A percentile compares a stretch with the other conserved stretches of the same genome.
Evolutionary conservation across 2,329 filamentous ascomycete genomes (phyloP).

Genomic region (Cercospora sp.): DNA sequence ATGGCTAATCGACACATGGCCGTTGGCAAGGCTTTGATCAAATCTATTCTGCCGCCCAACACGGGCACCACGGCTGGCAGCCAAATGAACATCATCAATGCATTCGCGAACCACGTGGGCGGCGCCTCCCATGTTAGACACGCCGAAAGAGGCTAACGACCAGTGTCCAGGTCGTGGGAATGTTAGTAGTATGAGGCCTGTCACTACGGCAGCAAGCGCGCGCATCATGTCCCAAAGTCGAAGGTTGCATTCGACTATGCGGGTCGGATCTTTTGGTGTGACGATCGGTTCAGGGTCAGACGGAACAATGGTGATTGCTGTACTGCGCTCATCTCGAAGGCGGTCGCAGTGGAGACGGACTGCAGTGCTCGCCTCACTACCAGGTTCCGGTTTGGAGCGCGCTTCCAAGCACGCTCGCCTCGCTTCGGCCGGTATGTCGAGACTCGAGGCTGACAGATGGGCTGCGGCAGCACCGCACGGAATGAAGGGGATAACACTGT

Average conservation of each 20-base stretch:
- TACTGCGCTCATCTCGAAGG: not conserved
- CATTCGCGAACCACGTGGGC: not conserved
- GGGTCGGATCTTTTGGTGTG: not conserved
- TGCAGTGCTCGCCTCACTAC: not conserved
- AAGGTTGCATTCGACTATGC: not conserved
- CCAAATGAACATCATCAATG: not conserved
- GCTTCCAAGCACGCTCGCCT: not conserved
- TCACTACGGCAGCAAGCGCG: not conserved
- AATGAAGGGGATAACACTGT: not conserved
- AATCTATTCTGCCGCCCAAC: not conserved
- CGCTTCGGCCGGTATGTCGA: not conserved
- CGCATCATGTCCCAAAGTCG: not conserved
- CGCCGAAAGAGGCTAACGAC: not conserved
- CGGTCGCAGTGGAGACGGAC: not conserved
- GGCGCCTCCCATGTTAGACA: not conserved
- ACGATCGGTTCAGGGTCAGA: not conserved
- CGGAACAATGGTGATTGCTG: not conserved
- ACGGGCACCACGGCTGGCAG: not conserved
- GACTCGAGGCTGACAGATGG: not conserved
- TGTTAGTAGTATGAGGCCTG: not conserved
- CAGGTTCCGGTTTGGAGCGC: not conserved
- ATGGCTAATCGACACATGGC: not conserved
- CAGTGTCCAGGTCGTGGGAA: not conserved
- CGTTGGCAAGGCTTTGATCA: not conserved
- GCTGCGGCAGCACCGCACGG: not conserved